phyloP scores from a whole-genome alignment of 177 flowering plant species.

The Vitis hybrid region DNA sequence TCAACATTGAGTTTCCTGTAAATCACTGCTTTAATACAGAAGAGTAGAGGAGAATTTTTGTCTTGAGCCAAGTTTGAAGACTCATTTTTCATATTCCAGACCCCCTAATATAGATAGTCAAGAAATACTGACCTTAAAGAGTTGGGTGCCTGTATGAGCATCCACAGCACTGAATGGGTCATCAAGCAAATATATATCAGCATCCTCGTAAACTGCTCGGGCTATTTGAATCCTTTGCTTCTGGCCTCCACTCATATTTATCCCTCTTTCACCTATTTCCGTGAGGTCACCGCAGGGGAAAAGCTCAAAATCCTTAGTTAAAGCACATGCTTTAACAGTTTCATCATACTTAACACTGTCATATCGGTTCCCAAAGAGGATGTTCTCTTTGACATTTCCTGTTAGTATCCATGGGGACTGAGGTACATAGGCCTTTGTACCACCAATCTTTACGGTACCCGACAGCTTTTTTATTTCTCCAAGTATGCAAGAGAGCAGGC shows the following conservation, averaged over 20 bases:
- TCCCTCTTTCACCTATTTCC: conserved; percentile 98
- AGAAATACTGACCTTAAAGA: conserved; percentile 51
- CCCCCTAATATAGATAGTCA: not conserved
- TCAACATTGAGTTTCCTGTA: not conserved
- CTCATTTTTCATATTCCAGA: not conserved
- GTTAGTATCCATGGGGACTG: conserved; percentile 97
- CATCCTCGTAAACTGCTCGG: conserved; percentile 93
- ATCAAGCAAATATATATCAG: conserved; percentile 90
- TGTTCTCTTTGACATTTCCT: conserved; percentile 84
- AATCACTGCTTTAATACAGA: not conserved
- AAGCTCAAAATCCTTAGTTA: conserved; percentile 86
- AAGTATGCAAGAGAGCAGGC: conserved; percentile 74
- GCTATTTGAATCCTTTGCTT: conserved; percentile 98
- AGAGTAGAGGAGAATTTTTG: not conserved
- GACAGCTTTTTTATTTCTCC: conserved; percentile 83
- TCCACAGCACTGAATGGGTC: conserved; percentile 98
- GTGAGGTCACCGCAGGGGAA: conserved; percentile 80
- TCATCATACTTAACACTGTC: conserved; percentile 58
- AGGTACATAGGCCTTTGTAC: conserved; percentile 93
- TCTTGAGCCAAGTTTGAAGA: not conserved
- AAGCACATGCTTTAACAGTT: conserved; percentile 81
- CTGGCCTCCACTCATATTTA: conserved; percentile 98
- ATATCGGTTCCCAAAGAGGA: conserved; percentile 73
- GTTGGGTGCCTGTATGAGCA: conserved; percentile 86
- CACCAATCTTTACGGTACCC: conserved; percentile 75